Evolutionary conservation across 306 rosid genomes (phyloP).

Genomic region (Fragaria ananassa): DNA sequence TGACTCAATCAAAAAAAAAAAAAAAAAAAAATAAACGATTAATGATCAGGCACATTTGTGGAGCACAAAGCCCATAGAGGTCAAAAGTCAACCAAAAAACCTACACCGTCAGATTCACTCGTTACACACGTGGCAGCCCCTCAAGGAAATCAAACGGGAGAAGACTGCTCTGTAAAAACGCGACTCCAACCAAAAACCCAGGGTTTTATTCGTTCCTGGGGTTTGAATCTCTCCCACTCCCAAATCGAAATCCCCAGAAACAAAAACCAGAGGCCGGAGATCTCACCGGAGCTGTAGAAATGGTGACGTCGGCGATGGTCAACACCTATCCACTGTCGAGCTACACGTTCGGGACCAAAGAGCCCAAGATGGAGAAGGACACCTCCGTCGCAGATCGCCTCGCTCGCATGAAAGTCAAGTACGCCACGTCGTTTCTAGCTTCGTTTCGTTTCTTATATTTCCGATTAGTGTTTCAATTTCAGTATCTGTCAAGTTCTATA

Average conservation of each 20-base stretch:
- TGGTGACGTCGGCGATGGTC: constrained; percentile 81
- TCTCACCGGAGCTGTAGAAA: constrained; percentile 21
- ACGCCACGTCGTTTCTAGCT: neutral
- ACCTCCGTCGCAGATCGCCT: constrained; percentile 99
- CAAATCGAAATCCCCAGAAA: neutral
- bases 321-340: constrained; percentile 94
- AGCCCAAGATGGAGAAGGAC: constrained; percentile 99
- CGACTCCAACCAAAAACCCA: neutral
- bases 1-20: no score
- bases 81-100: no score
- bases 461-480: neutral
- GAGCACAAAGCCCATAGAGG: no score
- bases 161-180: no score
- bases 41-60: no score
- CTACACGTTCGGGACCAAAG: constrained; percentile 99
- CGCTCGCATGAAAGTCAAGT: constrained; percentile 99
- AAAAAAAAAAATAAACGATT: no score
- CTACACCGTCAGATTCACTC: no score
- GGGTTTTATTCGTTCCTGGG: neutral
- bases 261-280: neutral
- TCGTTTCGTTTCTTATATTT: neutral
- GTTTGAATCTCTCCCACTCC: constrained; percentile 12
- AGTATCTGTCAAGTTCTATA: neutral
- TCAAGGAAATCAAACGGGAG: no score
- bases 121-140: no score